Evolutionary conservation across 768 basidiomycete genomes (phyloP).

Genomic region (Kwoniella sp.): DNA sequence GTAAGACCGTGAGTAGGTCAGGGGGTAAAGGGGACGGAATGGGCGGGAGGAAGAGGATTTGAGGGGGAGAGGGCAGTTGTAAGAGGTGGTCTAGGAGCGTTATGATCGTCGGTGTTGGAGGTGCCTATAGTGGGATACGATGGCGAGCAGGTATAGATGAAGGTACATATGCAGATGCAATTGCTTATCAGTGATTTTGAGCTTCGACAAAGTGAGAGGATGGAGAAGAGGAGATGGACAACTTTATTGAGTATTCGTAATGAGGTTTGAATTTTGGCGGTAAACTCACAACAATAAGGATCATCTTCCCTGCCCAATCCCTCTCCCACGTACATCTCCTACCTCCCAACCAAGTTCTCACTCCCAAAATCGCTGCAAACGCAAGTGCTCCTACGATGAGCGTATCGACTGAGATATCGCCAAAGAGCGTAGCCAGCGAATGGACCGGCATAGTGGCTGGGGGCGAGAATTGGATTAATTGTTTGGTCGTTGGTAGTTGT

Average conservation of each 20-base stretch:
- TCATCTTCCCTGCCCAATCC: slow-evolving; percentile 57
- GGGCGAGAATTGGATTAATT: no score
- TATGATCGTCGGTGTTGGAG: slow-evolving; percentile 46
- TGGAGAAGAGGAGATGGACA: no score
- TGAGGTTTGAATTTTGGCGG: no score
- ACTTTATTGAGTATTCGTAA: no score
- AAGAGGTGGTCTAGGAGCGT: slow-evolving; percentile 46
- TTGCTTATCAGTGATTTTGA: no score
- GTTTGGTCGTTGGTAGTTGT: no score
- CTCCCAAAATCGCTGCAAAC: slow-evolving; percentile 8
- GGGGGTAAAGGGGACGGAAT: slow-evolving; percentile 47
- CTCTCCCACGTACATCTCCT: slow-evolving; percentile 50
- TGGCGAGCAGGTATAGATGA: not conserved
- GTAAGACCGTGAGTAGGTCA: slow-evolving; percentile 47
- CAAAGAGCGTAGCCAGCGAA: slow-evolving; percentile 22
- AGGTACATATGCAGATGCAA: not conserved
- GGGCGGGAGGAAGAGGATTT: slow-evolving; percentile 53
- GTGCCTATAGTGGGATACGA: slow-evolving; percentile 23
- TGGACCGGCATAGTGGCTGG: slow-evolving; percentile 41
- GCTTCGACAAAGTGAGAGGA: no score
- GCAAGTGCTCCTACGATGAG: slow-evolving; percentile 19
- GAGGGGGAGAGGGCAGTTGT: slow-evolving; percentile 50
- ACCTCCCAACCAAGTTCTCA: slow-evolving; percentile 47
- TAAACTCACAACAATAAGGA: slow-evolving; percentile 48
- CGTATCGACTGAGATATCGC: slow-evolving; percentile 1